These are phyloP conservation scores for Hypoxylon sp. DNA, from an alignment of 2,329 filamentous ascomycete genomes.

Conservation along the genomic window DNA sequence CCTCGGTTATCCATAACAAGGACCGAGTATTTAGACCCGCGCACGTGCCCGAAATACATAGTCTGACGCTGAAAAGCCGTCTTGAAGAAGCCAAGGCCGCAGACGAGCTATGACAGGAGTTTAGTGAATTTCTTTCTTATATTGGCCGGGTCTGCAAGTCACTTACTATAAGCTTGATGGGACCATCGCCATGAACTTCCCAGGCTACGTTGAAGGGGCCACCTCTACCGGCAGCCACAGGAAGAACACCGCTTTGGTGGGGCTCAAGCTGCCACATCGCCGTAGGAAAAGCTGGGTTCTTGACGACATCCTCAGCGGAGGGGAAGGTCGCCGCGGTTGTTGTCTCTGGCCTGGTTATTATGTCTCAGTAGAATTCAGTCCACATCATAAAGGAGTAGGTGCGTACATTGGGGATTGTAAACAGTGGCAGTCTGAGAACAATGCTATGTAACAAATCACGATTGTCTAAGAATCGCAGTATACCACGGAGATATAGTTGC, in stretches of 20 bases:
- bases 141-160: slow-evolving; percentile 3
- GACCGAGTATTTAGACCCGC: slow-evolving; percentile 72
- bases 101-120: slow-evolving; percentile 68
- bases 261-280: slow-evolving; percentile 76
- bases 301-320: slow-evolving; percentile 41
- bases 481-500: too few relatives aligned
- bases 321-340: slow-evolving; percentile 28
- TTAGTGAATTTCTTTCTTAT: not conserved
- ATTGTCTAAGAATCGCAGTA: too few relatives aligned
- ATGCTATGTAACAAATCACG: not conserved
- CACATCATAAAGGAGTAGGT: too few relatives aligned
- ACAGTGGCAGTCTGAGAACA: not conserved
- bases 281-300: slow-evolving; percentile 72
- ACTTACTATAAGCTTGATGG: slow-evolving; percentile 76
- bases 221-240: slow-evolving; percentile 74
- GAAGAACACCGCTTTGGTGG: slow-evolving; percentile 64
- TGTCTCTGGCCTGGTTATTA: slow-evolving; percentile 9
- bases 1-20: slow-evolving; percentile 86
- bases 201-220: slow-evolving; percentile 80
- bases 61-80: slow-evolving; percentile 85
- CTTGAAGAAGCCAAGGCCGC: slow-evolving; percentile 76
- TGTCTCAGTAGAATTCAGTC: too few relatives aligned
- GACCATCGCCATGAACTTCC: slow-evolving; percentile 81
- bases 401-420: not conserved
- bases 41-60: slow-evolving; percentile 79